Evolutionary conservation across 257 asterid species (phyloP).

Genomic region (Cinchona pubescens): DNA sequence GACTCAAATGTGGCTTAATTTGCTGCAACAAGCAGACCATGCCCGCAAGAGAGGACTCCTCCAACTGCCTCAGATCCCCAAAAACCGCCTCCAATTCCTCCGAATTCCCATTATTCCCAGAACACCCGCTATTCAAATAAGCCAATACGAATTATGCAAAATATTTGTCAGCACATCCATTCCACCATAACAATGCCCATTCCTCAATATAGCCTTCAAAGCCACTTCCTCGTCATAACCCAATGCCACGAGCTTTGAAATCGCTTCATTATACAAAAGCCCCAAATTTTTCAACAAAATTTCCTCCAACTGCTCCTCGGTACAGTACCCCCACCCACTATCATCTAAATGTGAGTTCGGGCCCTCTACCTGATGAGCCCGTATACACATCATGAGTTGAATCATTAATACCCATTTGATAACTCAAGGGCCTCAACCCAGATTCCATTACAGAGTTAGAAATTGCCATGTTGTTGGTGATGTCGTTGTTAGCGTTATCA

Average conservation of each 20-base stretch:
- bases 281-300: constrained; percentile 62
- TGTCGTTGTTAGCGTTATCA: constrained; percentile 6
- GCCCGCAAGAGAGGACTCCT: constrained; percentile 77
- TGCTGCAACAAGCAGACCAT: constrained; percentile 87
- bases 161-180: constrained; percentile 84
- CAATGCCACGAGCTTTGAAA: constrained; percentile 48
- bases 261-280: constrained; percentile 58
- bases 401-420: constrained; percentile 19
- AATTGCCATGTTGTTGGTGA: constrained; percentile 19
- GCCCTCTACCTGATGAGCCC: constrained; percentile 9
- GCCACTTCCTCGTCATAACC: constrained; percentile 78
- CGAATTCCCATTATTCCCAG: constrained; percentile 27
- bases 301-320: constrained; percentile 61
- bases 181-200: constrained; percentile 81
- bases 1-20: constrained; percentile 73
- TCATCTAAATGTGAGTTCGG: constrained; percentile 25
- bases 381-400: constrained; percentile 14
- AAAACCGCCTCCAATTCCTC: constrained; percentile 51
- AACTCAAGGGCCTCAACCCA: constrained; percentile 27
- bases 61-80: constrained; percentile 70
- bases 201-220: constrained; percentile 62
- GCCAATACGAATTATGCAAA: constrained; percentile 70
- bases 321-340: constrained; percentile 39
- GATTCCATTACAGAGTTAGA: constrained; percentile 31
- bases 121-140: constrained; percentile 48